Percentiles rank a stretch among this genome's conserved stretches.
Evolutionary conservation across 345 rosid genomes (phyloP).

Genomic region (Linum lewisii): DNA sequence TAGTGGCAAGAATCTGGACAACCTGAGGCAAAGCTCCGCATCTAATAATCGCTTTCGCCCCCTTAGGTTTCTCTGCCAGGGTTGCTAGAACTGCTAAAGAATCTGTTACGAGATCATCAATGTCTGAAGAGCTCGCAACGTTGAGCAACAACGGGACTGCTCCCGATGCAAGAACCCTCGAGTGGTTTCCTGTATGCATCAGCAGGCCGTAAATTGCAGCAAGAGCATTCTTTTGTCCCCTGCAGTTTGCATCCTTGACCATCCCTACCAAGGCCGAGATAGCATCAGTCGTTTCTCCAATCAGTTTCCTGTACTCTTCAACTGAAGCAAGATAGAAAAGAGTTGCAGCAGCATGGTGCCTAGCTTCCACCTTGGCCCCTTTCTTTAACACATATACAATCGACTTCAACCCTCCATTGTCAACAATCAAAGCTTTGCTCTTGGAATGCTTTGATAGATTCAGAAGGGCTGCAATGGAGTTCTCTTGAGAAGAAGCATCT

Average conservation of each 20-base stretch:
- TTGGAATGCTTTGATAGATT: slow-evolving; percentile 56
- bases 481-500: slow-evolving; percentile 44
- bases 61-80: slow-evolving; percentile 55
- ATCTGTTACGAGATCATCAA: slow-evolving; percentile 43
- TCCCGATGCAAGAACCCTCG: slow-evolving; percentile 49
- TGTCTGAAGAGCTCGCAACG: slow-evolving; percentile 32
- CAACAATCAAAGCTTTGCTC: slow-evolving; percentile 40
- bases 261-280: slow-evolving; percentile 46
- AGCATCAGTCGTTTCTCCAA: slow-evolving; percentile 54
- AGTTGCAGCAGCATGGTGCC: slow-evolving; percentile 60
- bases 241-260: slow-evolving; percentile 30
- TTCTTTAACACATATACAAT: slow-evolving; percentile 38
- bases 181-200: slow-evolving; percentile 39
- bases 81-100: slow-evolving; percentile 59
- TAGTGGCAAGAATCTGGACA: slow-evolving; percentile 30
- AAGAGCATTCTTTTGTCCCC: slow-evolving; percentile 56
- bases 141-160: slow-evolving; percentile 43
- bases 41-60: slow-evolving; percentile 40
- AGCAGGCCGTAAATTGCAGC: slow-evolving; percentile 61
- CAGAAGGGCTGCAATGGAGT: slow-evolving; percentile 54
- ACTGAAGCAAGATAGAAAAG: slow-evolving; percentile 58
- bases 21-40: slow-evolving; percentile 38
- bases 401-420: slow-evolving; percentile 38
- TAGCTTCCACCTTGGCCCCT: slow-evolving; percentile 45
- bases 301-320: slow-evolving; percentile 48